Evolutionary conservation across 2,329 filamentous ascomycete species (phyloP), one percentile per base, ranked within the genome.

Genomic region (Trichoderma arundinaceum): DNA sequence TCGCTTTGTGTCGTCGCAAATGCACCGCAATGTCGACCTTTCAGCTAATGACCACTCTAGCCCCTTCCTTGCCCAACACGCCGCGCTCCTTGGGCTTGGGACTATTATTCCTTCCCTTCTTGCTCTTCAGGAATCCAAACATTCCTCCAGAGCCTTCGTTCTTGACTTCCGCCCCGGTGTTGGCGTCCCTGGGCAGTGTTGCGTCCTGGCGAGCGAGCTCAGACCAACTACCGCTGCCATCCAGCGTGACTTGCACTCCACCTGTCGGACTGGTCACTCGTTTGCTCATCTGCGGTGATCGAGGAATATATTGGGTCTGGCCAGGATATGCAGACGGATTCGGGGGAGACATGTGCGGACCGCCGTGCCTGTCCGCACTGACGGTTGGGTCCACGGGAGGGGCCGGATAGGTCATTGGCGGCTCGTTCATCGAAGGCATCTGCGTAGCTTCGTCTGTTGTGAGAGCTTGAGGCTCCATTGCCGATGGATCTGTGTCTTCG

Each of bases 61-160:
- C 94, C 15, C 95, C 95, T 76, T 98, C 94, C 75, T 98, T 98
- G 65, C 95, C 95, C 66, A 99, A 76, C 7, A 99, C 94, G 66
- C 95, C 95, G 64, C 92, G 87, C 79, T 98, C 94, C 77, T 92
- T 94, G 32, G 94, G 94, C 80, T 97, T 97, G 1, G 95, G 95
- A 75, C 93, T 97, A 77, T 93, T 89, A 64, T 93, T 92, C 69
- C 94, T 85, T 33, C 94, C 92, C 81, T 92, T 97, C 81, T 96
- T 97, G 73, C 94, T 85, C 69, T 87, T 92, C 67, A 98, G 82
- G 77, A 99, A 96, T 1, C 92, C 92, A 70, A 98, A 90, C 84
- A 97, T 94, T 60, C 94, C 92, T 17, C 89, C 88, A n/a, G 88
- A 86, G 49, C 86, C 79, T 66, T 84, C 81, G 9, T 73, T 76